phyloP scores from a whole-genome alignment of 257 asterid species.

The Nicotiana attenuata region DNA sequence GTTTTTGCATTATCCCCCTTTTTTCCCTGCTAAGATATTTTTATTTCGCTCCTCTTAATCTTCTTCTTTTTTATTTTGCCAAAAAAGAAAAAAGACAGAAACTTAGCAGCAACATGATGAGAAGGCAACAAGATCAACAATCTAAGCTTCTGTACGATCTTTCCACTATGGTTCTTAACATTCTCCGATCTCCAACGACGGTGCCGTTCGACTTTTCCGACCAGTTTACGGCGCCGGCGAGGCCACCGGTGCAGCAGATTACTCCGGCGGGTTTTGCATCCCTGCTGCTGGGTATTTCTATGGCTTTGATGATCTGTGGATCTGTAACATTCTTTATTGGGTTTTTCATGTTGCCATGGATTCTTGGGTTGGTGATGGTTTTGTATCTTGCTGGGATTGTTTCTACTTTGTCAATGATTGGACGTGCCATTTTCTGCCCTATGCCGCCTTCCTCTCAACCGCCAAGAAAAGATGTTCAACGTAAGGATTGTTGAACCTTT shows the following conservation, averaged over 20 bases:
- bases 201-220: slow-evolving; percentile 24
- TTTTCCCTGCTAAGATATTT: background rate
- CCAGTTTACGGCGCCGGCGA: slow-evolving; percentile 8
- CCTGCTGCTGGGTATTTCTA: slow-evolving; percentile 63
- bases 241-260: slow-evolving; percentile 39
- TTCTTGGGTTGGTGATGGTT: slow-evolving; percentile 66
- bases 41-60: background rate
- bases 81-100: background rate
- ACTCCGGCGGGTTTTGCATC: slow-evolving; percentile 81
- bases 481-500: slow-evolving; percentile 35
- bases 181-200: slow-evolving; percentile 26
- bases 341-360: slow-evolving; percentile 94
- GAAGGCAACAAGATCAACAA: slow-evolving; percentile 30
- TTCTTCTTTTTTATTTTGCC: background rate
- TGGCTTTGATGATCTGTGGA: slow-evolving; percentile 78
- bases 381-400: slow-evolving; percentile 71
- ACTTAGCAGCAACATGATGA: slow-evolving; percentile 16
- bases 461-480: slow-evolving; percentile 44
- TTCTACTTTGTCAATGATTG: slow-evolving; percentile 76
- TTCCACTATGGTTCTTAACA: slow-evolving; percentile 29
- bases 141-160: slow-evolving; percentile 36
- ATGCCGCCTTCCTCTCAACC: slow-evolving; percentile 29
- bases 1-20: slow-evolving; percentile 17
- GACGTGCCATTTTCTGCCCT: slow-evolving; percentile 52
- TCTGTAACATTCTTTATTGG: slow-evolving; percentile 88